phyloP scores from a whole-genome alignment of 495 filamentous ascomycete genomes.

The Trypethelium eluteriae region DNA sequence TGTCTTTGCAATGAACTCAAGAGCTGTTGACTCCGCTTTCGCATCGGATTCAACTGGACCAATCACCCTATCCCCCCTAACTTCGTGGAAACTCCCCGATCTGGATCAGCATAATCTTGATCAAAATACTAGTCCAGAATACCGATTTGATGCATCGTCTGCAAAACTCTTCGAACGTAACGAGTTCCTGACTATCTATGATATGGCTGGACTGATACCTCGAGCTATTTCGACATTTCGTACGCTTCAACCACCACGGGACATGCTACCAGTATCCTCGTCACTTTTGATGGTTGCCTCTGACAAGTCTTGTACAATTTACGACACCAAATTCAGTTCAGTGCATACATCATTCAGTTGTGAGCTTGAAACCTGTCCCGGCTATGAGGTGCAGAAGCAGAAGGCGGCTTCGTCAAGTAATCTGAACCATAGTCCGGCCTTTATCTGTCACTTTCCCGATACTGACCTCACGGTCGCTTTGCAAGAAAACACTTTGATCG shows the following conservation, averaged over 20 bases:
- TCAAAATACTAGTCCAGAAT: constrained; percentile 21
- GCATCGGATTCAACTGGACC: not conserved
- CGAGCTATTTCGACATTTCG: constrained; percentile 35
- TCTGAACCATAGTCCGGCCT: not conserved
- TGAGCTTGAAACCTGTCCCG: constrained; percentile 14
- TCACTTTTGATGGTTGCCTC: constrained; percentile 27
- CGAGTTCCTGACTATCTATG: constrained; percentile 43
- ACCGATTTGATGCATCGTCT: constrained; percentile 48
- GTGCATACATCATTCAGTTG: constrained; percentile 22
- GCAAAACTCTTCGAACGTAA: constrained; percentile 50
- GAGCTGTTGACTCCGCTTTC: not conserved
- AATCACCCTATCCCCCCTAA: not conserved
- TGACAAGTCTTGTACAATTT: constrained; percentile 23
- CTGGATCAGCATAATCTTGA: not conserved
- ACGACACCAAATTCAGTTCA: constrained; percentile 35
- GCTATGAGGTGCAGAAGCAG: not conserved
- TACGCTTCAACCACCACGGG: not conserved
- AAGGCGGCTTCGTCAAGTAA: not conserved
- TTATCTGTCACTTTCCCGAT: constrained; percentile 28
- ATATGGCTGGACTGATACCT: constrained; percentile 44
- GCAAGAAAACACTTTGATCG: constrained; percentile 24
- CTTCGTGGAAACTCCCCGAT: not conserved
- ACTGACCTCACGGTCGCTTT: constrained; percentile 29
- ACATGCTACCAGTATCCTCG: constrained; percentile 21
- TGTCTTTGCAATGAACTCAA: not conserved